These are phyloP conservation scores for Ophiostoma sp. DNA, from an alignment of 2,329 filamentous ascomycete genomes.

Conservation along the genomic window DNA sequence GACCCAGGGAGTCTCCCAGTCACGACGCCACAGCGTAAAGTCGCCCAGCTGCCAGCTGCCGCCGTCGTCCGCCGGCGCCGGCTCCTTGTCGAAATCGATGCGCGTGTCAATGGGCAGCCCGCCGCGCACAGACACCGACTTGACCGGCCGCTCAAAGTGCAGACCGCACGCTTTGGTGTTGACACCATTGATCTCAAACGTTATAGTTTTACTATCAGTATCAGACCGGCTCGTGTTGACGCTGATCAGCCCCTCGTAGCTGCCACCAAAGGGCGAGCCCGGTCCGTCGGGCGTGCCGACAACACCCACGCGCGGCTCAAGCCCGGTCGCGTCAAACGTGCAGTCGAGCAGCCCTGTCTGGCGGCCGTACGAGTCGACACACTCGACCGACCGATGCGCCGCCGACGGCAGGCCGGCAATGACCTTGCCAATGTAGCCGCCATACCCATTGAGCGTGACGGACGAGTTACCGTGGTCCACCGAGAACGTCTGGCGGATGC, in stretches of 20 bases:
- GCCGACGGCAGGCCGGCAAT: constrained; percentile 67
- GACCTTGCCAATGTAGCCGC: constrained; percentile 61
- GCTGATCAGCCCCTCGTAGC: constrained; percentile 56
- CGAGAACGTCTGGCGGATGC: constrained; percentile 76
- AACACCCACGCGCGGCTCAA: constrained; percentile 37
- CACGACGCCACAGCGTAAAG: constrained; percentile 75
- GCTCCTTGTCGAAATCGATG: constrained; percentile 55
- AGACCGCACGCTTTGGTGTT: constrained; percentile 78
- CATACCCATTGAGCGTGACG: constrained; percentile 64
- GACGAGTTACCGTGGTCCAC: constrained; percentile 65
- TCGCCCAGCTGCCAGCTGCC: constrained; percentile 51
- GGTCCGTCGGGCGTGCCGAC: constrained; percentile 50
- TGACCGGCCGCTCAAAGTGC: constrained; percentile 63
- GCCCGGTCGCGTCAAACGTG: constrained; percentile 56
- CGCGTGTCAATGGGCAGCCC: constrained; percentile 57
- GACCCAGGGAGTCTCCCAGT: constrained; percentile 71
- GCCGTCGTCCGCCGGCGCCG: constrained; percentile 51
- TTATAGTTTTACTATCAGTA: constrained; percentile 31
- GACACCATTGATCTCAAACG: constrained; percentile 60
- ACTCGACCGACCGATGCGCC: constrained; percentile 55
- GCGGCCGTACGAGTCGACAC: constrained; percentile 38
- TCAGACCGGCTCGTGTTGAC: constrained; percentile 51
- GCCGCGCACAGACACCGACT: constrained; percentile 55
- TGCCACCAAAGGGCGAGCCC: constrained; percentile 56
- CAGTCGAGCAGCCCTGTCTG: constrained; percentile 58